Evolutionary conservation across 2,329 filamentous ascomycete species (phyloP), one percentile per base, ranked within the genome.

Genomic region (Endoconidiophora polonica): DNA sequence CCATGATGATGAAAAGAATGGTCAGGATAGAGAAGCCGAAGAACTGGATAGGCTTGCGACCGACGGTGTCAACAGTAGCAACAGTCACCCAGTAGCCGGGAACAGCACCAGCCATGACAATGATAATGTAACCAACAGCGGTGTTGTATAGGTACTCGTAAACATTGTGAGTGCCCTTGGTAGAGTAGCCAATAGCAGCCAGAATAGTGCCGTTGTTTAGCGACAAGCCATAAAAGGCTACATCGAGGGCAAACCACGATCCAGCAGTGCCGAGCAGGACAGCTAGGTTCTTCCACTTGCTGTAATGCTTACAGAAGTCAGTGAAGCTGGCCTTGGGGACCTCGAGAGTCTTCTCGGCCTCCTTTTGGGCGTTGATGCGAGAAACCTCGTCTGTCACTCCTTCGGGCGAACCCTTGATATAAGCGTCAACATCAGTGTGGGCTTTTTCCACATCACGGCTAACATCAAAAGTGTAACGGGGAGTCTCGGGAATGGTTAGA

Each of bases 391-490:
- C 82, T 1, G 80, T 72, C 6, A 73, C 59, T 39, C 79, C 80
- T 57, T 81, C 74, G 5, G 57, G 61, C 62, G 76, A 72, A 54
- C 83, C 82, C 29, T 67, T 68, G 49, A 86, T 75, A 65, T 90
- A 91, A n/a, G 81, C 79, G 60, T 79, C 75, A 56, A 81, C 75
- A 56, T 91, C 85, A 44, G 76, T 77, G 48, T 77, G 73, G 40
- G 77, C 86, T 67, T 86, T 80, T 58, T 84, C 75, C 38, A 86
- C 72, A 59, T 91, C 83, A 41, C 77, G 78, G 46, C 77, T 73
- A 20, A 91, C 76, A 60, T 91, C 85, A 58, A 91, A 90, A 24
- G 86, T 91, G 67, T 91, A 93, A 24, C 86, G 82, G 48, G 86
- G 85, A 33, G 85, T 90, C 66, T 93, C 86, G 22, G 86, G 86